Evolutionary conservation across 257 asterid genomes (phyloP).

Genomic region (Solanum piurae): DNA sequence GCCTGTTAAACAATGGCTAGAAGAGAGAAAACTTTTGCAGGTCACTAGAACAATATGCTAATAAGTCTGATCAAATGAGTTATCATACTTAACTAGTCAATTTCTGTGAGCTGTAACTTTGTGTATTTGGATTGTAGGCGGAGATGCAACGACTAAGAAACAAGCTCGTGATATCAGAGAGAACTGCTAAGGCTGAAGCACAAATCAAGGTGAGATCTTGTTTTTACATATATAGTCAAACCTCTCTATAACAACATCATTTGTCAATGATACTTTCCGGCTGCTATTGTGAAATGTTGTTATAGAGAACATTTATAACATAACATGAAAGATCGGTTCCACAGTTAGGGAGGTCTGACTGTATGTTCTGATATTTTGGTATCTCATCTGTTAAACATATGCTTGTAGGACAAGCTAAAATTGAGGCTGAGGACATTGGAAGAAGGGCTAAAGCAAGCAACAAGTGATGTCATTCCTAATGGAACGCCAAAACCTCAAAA

Average conservation of each 20-base stretch:
- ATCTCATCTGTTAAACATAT: background rate
- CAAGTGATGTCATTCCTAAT: slow-evolving; percentile 16
- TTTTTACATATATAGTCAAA: background rate
- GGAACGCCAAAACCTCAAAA: slow-evolving; percentile 43
- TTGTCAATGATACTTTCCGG: background rate
- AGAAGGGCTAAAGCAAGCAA: slow-evolving; percentile 46
- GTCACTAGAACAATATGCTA: slow-evolving; percentile 7
- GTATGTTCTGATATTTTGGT: background rate
- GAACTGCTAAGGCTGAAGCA: slow-evolving; percentile 78
- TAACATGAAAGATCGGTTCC: background rate
- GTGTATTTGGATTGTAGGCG: slow-evolving; percentile 29
- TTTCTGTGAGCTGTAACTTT: background rate
- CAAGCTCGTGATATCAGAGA: slow-evolving; percentile 60
- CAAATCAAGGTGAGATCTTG: slow-evolving; percentile 54
- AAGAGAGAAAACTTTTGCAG: slow-evolving; percentile 78
- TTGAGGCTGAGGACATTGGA: slow-evolving; percentile 79
- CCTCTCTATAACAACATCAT: background rate
- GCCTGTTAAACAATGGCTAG: slow-evolving; percentile 96
- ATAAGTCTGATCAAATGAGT: background rate
- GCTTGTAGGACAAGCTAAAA: slow-evolving; percentile 62
- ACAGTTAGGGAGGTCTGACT: background rate
- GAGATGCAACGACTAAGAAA: slow-evolving; percentile 75
- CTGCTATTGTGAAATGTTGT: background rate
- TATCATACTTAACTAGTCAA: background rate
- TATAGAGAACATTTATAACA: background rate